These are phyloP conservation scores for Anisodus acutangulus DNA, from an alignment of 257 asterid species.

Conservation along the genomic window DNA sequence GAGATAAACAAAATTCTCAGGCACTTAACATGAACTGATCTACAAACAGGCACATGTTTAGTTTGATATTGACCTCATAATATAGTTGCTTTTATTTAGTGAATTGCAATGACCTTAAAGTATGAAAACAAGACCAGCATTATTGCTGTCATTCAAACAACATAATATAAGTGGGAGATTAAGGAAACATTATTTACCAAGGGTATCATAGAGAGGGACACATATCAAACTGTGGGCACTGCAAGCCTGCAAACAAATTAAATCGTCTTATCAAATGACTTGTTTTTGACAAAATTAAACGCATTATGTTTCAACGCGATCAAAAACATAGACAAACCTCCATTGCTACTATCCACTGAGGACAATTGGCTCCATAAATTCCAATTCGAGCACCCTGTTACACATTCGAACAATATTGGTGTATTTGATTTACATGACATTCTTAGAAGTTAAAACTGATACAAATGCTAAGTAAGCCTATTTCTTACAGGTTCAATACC, in stretches of 20 bases:
- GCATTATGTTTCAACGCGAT: background rate
- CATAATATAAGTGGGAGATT: background rate
- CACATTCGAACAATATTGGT: background rate
- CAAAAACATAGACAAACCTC: conserved; percentile 53
- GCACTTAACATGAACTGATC: background rate
- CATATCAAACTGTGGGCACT: conserved; percentile 75
- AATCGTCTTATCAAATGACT: conserved; percentile 11
- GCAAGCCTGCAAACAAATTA: conserved; percentile 72
- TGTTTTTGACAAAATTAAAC: background rate
- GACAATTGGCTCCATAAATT: conserved; percentile 88
- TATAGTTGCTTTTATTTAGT: background rate
- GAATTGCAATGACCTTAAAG: background rate
- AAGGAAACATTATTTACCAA: conserved; percentile 56
- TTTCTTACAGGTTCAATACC: conserved; percentile 77
- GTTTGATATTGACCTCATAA: background rate
- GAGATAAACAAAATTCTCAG: background rate
- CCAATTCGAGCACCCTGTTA: conserved; percentile 83
- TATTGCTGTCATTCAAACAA: background rate
- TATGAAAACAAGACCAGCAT: background rate
- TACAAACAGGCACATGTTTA: background rate
- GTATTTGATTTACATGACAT: background rate
- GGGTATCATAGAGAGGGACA: conserved; percentile 94
- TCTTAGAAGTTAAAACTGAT: background rate
- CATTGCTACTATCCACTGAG: conserved; percentile 99
- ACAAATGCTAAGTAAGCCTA: background rate